Conservation (phyloP, 140 eudicot genomes). For the Bidens hawaiensis region DNA sequence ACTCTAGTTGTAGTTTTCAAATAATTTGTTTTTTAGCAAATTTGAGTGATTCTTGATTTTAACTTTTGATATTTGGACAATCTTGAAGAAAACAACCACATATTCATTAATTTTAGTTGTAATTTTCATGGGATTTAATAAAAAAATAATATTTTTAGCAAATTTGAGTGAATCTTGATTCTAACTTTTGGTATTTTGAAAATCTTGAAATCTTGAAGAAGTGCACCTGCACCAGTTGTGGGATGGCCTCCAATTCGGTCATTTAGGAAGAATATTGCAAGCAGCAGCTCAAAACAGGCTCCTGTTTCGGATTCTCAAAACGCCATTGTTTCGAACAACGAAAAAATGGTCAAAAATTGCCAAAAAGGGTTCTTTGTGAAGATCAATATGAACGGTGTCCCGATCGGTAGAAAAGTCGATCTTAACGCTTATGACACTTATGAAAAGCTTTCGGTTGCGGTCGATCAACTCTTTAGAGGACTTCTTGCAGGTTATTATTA, state of each 20-base stretch:
- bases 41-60: conserved; percentile 4
- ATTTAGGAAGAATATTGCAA: conserved; percentile 76
- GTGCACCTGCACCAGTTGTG: conserved; percentile 88
- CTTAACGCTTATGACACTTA: conserved; percentile 76
- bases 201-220: conserved; percentile 39
- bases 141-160: no score
- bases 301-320: conserved; percentile 32
- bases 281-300: conserved; percentile 44
- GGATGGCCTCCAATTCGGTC: conserved; percentile 98
- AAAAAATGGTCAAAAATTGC: conserved; percentile 35
- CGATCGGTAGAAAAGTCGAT: conserved; percentile 91
- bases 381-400: conserved; percentile 96
- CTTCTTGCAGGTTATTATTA: conserved; percentile 73
- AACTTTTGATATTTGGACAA: not conserved
- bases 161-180: not conserved
- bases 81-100: no score
- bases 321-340: conserved; percentile 30
- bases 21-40: no score
- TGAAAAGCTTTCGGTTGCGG: conserved; percentile 73
- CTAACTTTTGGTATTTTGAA: conserved; percentile 8
- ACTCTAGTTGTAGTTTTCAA: no score
- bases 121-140: no score
- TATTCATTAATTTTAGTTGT: no score
- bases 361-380: conserved; percentile 70
- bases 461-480: conserved; percentile 91